These are phyloP conservation scores for Solanum hybrid DNA, from an alignment of 305 asterid species.

Conservation along the genomic window DNA sequence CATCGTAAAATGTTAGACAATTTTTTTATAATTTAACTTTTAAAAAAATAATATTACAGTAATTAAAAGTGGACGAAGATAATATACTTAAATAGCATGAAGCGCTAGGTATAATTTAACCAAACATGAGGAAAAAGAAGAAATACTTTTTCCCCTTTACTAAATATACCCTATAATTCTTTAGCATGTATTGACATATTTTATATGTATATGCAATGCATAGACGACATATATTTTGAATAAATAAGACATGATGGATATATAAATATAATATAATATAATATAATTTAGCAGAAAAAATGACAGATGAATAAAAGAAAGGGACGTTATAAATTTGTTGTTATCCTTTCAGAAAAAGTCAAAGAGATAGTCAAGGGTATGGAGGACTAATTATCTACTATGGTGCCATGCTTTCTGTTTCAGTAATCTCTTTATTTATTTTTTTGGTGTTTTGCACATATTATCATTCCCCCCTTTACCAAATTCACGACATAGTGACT, in stretches of 20 bases:
- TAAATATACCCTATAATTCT: too few species aligned
- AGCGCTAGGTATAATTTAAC: neutral
- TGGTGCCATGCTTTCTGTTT: constrained; percentile 24
- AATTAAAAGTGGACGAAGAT: too few species aligned
- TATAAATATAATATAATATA: neutral
- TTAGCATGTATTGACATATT: neutral
- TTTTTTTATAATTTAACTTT: too few species aligned
- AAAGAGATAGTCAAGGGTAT: neutral
- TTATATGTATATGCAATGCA: neutral
- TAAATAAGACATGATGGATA: neutral
- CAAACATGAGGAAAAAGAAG: neutral
- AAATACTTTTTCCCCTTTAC: neutral
- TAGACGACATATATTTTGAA: neutral
- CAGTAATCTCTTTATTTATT: constrained; percentile 14
- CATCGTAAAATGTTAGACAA: too few species aligned
- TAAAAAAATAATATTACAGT: too few species aligned
- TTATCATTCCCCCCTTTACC: neutral
- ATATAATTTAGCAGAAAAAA: neutral
- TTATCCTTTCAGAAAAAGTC: constrained; percentile 16
- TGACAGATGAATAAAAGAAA: neutral
- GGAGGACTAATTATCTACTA: neutral
- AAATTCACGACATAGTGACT: neutral
- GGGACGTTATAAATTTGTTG: constrained; percentile 24
- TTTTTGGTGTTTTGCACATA: constrained; percentile 18
- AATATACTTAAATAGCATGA: neutral